phyloP scores from a whole-genome alignment of 2,329 filamentous ascomycete species.

The Coniochaeta sp. region DNA sequence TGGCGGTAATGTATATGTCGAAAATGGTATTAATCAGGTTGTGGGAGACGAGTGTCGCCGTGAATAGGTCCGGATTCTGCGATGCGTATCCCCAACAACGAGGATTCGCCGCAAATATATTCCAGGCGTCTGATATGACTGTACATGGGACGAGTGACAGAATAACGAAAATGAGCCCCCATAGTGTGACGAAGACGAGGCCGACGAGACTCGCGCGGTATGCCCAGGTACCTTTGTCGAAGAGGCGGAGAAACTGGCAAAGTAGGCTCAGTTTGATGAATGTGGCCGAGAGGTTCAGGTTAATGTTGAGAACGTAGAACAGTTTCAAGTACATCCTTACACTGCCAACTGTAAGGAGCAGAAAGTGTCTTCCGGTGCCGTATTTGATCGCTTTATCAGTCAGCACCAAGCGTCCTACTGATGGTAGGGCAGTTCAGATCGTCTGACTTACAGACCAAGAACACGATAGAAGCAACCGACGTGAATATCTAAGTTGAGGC shows the following conservation, averaged over 20 bases:
- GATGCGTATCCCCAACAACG: slow-evolving; percentile 11
- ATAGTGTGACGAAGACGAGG: slow-evolving; percentile 7
- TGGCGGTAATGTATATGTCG: slow-evolving; percentile 12
- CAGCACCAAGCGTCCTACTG: background rate
- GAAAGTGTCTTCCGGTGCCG: slow-evolving; percentile 8
- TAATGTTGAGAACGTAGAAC: slow-evolving; percentile 9
- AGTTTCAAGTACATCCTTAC: slow-evolving; percentile 4
- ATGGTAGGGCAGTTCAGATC: background rate
- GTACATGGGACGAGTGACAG: slow-evolving; percentile 11
- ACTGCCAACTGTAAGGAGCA: slow-evolving; percentile 7
- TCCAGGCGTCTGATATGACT: slow-evolving; percentile 8
- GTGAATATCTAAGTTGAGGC: slow-evolving; percentile 4
- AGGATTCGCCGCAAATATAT: slow-evolving; percentile 5
- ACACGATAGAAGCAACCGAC: slow-evolving; percentile 4
- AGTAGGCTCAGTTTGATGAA: slow-evolving; percentile 12
- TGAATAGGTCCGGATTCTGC: slow-evolving; percentile 7
- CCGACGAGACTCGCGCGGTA: slow-evolving; percentile 7
- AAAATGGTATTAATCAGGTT: slow-evolving; percentile 12
- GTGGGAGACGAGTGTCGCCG: slow-evolving; percentile 10
- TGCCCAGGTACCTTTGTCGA: slow-evolving; percentile 9
- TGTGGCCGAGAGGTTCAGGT: slow-evolving; percentile 3
- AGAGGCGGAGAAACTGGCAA: slow-evolving; percentile 13
- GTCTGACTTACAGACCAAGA: slow-evolving; percentile 6
- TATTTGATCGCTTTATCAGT: slow-evolving; percentile 6
- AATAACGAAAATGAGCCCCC: slow-evolving; percentile 8